Percentiles rank a stretch among this genome's conserved stretches.
Conservation (phyloP, 1,284 basidiomycete genomes). For the Sanghuangporus baumii region DNA sequence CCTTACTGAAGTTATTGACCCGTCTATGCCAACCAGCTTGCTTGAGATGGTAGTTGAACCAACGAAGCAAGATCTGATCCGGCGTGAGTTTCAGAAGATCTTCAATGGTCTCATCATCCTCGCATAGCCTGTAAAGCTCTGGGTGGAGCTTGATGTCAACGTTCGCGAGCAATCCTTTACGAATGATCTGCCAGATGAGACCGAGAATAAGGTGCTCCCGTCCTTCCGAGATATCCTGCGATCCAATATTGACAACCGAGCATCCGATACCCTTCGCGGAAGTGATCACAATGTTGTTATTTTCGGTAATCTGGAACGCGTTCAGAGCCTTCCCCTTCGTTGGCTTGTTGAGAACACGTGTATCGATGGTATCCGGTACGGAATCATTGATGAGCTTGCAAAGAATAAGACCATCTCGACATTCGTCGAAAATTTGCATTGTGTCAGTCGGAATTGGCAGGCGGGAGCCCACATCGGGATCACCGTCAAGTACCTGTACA, state of each 20-base stretch:
- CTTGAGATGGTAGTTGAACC: conserved; percentile 99
- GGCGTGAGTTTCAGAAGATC: conserved; percentile 91
- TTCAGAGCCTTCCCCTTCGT: conserved; percentile 74
- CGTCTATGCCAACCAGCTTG: conserved; percentile 87
- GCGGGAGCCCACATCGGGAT: conserved; percentile 77
- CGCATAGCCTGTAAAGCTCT: conserved; percentile 91
- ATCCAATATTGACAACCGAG: conserved; percentile 97
- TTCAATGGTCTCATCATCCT: conserved; percentile 95
- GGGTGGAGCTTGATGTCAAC: conserved; percentile 99
- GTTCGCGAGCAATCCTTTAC: conserved; percentile 87
- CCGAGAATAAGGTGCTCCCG: conserved; percentile 97
- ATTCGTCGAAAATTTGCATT: conserved; percentile 99
- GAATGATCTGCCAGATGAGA: conserved; percentile 98
- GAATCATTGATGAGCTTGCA: conserved; percentile 99
- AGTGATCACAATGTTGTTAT: conserved; percentile 99
- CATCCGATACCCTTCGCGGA: conserved; percentile 98
- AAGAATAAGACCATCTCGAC: conserved; percentile 90
- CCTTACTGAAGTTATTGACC: conserved; percentile 98
- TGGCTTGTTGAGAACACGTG: conserved; percentile 93
- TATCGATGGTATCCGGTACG: conserved; percentile 98
- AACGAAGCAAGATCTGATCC: conserved; percentile 93
- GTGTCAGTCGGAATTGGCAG: conserved; percentile 96
- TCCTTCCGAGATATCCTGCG: conserved; percentile 89
- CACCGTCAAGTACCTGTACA: conserved; percentile 81
- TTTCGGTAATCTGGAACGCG: conserved; percentile 98